Conservation (phyloP, 352 stramenopile genomes). For the Phytophthora litchii region DNA sequence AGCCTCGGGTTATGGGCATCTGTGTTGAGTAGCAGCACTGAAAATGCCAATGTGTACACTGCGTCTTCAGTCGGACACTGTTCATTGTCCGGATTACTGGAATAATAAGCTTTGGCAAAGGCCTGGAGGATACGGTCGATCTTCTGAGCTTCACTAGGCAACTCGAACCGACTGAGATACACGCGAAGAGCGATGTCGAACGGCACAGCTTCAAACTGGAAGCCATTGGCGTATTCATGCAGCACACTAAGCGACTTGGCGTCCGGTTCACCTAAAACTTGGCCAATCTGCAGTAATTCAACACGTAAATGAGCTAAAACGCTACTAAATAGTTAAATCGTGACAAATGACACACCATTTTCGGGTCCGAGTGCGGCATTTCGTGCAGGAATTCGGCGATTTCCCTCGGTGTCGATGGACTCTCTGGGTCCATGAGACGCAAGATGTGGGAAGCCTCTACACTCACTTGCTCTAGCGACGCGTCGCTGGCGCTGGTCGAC, state of each 20-base stretch:
- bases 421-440: slow-evolving; percentile 56
- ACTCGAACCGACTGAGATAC: slow-evolving; percentile 73
- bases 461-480: slow-evolving; percentile 14
- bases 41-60: slow-evolving; percentile 82
- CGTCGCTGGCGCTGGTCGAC: slow-evolving; percentile 19
- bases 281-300: slow-evolving; percentile 49
- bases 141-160: slow-evolving; percentile 82
- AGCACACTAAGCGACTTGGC: slow-evolving; percentile 63
- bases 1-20: slow-evolving; percentile 79
- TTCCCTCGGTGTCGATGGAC: slow-evolving; percentile 51
- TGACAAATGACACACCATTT: slow-evolving; percentile 47
- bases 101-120: slow-evolving; percentile 72
- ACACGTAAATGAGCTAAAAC: background rate
- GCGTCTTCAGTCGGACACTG: slow-evolving; percentile 72
- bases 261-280: slow-evolving; percentile 71
- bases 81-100: slow-evolving; percentile 53
- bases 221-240: slow-evolving; percentile 73
- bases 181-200: slow-evolving; percentile 76
- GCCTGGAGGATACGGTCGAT: slow-evolving; percentile 87
- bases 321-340: background rate
- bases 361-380: slow-evolving; percentile 67
- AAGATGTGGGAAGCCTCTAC: slow-evolving; percentile 39
- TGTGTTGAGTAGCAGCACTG: slow-evolving; percentile 79
- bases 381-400: slow-evolving; percentile 72
- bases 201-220: slow-evolving; percentile 59